Evolutionary conservation across 23 red algal genomes (phyloP).

Genomic region (Agarophyton chilense): DNA sequence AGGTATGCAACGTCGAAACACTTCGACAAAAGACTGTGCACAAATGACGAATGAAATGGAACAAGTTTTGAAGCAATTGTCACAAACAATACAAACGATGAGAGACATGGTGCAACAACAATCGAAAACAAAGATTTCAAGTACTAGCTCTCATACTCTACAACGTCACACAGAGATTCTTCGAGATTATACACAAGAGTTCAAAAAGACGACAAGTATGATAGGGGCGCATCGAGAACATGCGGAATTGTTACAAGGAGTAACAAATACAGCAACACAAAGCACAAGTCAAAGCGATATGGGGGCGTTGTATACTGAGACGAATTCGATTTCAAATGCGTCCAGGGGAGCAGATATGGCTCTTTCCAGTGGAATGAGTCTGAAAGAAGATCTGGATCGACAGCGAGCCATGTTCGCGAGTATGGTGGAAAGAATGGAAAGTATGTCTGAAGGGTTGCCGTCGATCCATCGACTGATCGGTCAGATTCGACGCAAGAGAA

Average conservation of each 20-base stretch:
- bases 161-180: constrained; percentile 92
- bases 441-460: constrained; percentile 79
- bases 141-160: constrained; percentile 45
- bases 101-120: neutral
- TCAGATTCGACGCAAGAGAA: constrained; percentile 85
- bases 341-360: constrained; percentile 60
- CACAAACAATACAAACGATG: constrained; percentile 70
- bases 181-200: constrained; percentile 89
- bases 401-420: constrained; percentile 91
- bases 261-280: neutral
- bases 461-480: constrained; percentile 77
- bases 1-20: constrained; percentile 60
- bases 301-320: constrained; percentile 61
- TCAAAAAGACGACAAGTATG: constrained; percentile 47
- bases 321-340: constrained; percentile 49
- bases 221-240: constrained; percentile 21
- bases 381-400: constrained; percentile 91
- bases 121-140: neutral
- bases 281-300: neutral
- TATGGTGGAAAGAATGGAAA: constrained; percentile 92
- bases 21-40: constrained; percentile 17
- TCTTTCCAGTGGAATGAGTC: constrained; percentile 74
- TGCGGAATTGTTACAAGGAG: constrained; percentile 56
- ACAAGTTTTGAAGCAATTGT: constrained; percentile 65
- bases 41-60: constrained; percentile 74